Conservation (phyloP, 441 rosid genomes). For the Adansonia grandidieri region DNA sequence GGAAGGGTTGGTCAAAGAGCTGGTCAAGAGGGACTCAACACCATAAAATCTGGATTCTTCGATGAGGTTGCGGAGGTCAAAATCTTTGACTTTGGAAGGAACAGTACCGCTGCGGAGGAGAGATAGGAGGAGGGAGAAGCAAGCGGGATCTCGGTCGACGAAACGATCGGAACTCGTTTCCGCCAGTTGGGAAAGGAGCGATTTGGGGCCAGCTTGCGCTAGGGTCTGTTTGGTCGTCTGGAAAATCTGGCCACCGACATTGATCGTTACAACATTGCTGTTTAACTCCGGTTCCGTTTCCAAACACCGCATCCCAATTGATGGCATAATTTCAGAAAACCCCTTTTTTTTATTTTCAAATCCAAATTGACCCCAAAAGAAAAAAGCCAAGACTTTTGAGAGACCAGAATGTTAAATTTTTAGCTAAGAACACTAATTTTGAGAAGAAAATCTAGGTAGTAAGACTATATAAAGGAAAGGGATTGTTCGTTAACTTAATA, state of each 20-base stretch:
- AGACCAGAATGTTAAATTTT: neutral
- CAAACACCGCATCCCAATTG: neutral
- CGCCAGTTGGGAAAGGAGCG: constrained; percentile 56
- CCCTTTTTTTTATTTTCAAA: neutral
- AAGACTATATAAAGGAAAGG: neutral
- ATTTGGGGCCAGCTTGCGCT: constrained; percentile 62
- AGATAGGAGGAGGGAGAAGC: constrained; percentile 73
- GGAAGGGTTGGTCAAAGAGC: constrained; percentile 60
- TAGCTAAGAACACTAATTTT: neutral
- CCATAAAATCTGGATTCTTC: constrained; percentile 75
- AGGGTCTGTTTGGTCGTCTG: constrained; percentile 82
- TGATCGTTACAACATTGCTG: constrained; percentile 55
- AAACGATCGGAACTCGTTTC: constrained; percentile 46
- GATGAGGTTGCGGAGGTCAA: constrained; percentile 67
- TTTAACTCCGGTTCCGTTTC: neutral
- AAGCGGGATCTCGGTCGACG: constrained; percentile 83
- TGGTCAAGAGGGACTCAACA: constrained; percentile 57
- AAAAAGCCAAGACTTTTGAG: neutral
- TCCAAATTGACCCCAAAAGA: neutral
- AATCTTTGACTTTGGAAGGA: constrained; percentile 68
- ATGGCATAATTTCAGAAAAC: neutral
- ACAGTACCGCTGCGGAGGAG: constrained; percentile 74
- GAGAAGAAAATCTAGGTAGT: neutral
- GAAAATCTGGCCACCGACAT: constrained; percentile 85
- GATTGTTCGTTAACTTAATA: neutral